phyloP scores from a whole-genome alignment of 768 basidiomycete species.

The Lactarius deliciosus region DNA sequence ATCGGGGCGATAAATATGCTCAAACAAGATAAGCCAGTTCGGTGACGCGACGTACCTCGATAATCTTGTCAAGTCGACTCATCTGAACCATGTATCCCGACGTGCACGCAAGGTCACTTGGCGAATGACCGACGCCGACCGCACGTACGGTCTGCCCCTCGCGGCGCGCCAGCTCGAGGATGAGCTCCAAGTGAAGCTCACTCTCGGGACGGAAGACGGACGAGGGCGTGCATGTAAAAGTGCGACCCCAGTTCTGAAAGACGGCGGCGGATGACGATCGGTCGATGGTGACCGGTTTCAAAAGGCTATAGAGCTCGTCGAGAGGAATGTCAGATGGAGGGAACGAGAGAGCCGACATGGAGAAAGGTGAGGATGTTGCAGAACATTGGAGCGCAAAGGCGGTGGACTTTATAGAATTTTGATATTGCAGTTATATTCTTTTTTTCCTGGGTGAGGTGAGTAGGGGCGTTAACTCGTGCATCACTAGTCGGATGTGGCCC shows the following conservation, averaged over 20 bases:
- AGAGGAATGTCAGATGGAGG: conserved; percentile 44
- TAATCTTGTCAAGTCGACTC: conserved; percentile 63
- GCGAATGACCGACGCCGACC: conserved; percentile 89
- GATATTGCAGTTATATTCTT: conserved; percentile 4
- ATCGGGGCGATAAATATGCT: conserved; percentile 2
- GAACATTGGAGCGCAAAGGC: background rate
- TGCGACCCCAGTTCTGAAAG: conserved; percentile 88
- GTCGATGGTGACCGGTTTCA: conserved; percentile 57
- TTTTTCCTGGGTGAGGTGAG: conserved; percentile 2
- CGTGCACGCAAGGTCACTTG: conserved; percentile 92
- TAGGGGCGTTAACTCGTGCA: conserved; percentile 7
- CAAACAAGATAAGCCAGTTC: conserved; percentile 20
- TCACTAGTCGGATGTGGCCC: conserved; percentile 19
- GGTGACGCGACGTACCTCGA: conserved; percentile 61
- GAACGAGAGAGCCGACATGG: conserved; percentile 26
- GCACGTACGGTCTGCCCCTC: conserved; percentile 73
- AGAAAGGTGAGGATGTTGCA: background rate
- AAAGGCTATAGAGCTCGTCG: conserved; percentile 49
- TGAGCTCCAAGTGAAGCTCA: conserved; percentile 64
- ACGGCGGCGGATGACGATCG: conserved; percentile 39
- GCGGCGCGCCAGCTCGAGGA: conserved; percentile 78
- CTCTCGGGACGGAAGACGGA: conserved; percentile 75
- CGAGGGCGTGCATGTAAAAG: conserved; percentile 67
- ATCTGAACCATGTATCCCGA: conserved; percentile 82
- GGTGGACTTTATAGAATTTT: conserved; percentile 23